Conservation (phyloP, 257 asterid genomes). For the Oldenlandia corymbosa region DNA sequence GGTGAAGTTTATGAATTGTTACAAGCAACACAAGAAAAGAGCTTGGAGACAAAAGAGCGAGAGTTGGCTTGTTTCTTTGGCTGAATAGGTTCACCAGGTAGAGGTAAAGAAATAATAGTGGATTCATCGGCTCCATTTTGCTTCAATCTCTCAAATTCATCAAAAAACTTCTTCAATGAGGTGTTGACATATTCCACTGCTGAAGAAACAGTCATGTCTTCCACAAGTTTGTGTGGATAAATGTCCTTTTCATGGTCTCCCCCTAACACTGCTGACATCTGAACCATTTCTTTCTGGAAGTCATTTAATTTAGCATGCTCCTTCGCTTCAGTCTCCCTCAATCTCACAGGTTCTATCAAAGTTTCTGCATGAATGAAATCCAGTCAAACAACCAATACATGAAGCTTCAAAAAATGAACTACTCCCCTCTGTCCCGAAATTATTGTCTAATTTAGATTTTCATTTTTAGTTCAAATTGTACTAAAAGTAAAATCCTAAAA, state of each 20-base stretch:
- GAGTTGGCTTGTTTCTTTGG: slow-evolving; percentile 11
- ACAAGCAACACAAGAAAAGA: slow-evolving; percentile 26
- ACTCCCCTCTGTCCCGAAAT: neutral
- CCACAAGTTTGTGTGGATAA: slow-evolving; percentile 38
- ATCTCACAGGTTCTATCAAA: slow-evolving; percentile 41
- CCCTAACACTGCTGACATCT: slow-evolving; percentile 57
- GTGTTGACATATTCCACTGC: slow-evolving; percentile 48
- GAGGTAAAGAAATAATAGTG: slow-evolving; percentile 13
- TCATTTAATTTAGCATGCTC: slow-evolving; percentile 58
- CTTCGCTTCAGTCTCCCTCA: slow-evolving; percentile 43
- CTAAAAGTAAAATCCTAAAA: too few species aligned
- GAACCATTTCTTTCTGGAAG: slow-evolving; percentile 65
- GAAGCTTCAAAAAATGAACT: neutral
- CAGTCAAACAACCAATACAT: neutral
- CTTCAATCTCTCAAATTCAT: slow-evolving; percentile 44
- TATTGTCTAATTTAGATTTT: too few species aligned
- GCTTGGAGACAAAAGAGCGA: slow-evolving; percentile 21
- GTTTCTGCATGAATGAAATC: slow-evolving; percentile 32
- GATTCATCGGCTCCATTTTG: slow-evolving; percentile 52
- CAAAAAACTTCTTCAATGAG: slow-evolving; percentile 49
- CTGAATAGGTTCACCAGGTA: neutral
- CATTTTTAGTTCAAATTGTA: too few species aligned
- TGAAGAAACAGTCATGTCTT: slow-evolving; percentile 49
- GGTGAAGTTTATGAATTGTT: neutral
- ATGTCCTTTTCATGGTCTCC: slow-evolving; percentile 46